These are phyloP conservation scores for Xylariales sp. DNA, from an alignment of 2,329 filamentous ascomycete genomes.

Conservation along the genomic window DNA sequence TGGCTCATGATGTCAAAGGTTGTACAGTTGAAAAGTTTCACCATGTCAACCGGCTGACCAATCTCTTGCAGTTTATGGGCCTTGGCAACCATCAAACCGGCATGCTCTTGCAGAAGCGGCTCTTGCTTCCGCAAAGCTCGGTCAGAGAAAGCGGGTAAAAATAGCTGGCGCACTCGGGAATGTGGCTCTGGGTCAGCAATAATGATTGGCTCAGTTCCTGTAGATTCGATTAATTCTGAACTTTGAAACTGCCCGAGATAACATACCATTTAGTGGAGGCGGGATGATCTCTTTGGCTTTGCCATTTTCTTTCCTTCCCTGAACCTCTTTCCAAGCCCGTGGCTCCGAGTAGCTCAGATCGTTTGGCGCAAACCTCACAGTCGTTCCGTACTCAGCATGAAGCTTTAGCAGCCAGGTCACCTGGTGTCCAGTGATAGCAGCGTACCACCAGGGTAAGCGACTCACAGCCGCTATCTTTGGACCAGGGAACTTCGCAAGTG, in stretches of 20 bases:
- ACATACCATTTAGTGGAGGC: slow-evolving; percentile 7
- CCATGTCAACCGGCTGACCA: no score
- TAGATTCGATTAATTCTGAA: no score
- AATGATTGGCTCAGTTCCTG: no score
- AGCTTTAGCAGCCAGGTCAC: slow-evolving; percentile 10
- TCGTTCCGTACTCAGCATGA: slow-evolving; percentile 12
- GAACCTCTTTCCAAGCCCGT: slow-evolving; percentile 10
- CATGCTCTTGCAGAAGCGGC: slow-evolving; percentile 21
- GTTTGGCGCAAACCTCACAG: slow-evolving; percentile 14
- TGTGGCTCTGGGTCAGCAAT: slow-evolving; percentile 12
- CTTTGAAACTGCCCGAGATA: no score
- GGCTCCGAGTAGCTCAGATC: slow-evolving; percentile 14
- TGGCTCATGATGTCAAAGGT: slow-evolving; percentile 35
- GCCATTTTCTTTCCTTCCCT: slow-evolving; percentile 13
- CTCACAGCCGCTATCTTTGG: slow-evolving; percentile 13
- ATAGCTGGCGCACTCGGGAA: slow-evolving; percentile 18
- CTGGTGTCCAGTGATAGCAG: slow-evolving; percentile 12
- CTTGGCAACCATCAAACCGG: slow-evolving; percentile 18
- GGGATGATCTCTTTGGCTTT: slow-evolving; percentile 24
- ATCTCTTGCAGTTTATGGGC: slow-evolving; percentile 13
- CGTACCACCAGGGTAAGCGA: slow-evolving; percentile 16
- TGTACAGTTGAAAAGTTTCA: slow-evolving; percentile 19
- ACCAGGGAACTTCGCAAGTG: slow-evolving; percentile 18
- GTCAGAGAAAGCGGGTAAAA: slow-evolving; percentile 25
- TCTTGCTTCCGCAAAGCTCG: slow-evolving; percentile 29